Conservation (phyloP, 2,329 filamentous ascomycete genomes). For the Epichloe glyceriae region DNA sequence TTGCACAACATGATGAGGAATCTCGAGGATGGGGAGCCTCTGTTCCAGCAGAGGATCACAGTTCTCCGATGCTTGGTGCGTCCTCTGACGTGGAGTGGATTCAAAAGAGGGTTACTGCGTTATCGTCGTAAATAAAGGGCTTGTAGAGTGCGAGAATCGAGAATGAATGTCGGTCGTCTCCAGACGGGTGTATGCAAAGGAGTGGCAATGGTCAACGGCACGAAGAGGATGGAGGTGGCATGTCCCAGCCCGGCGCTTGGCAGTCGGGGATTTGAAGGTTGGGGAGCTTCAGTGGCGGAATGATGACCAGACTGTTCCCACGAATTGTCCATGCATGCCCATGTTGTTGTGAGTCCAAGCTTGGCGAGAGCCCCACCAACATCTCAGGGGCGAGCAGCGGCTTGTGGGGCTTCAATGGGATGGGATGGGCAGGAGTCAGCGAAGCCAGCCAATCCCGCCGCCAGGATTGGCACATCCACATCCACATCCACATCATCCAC, state of each 20-base stretch:
- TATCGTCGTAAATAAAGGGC: background rate
- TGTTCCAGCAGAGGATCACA: constrained; percentile 1
- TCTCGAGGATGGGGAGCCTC: background rate
- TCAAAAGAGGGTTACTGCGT: background rate
- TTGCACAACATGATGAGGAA: constrained; percentile 7
- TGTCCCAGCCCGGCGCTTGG: background rate
- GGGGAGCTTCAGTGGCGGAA: too few relatives aligned
- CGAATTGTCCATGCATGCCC: too few relatives aligned
- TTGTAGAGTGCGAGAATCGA: background rate
- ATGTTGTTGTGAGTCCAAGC: too few relatives aligned
- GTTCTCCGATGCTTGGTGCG: background rate
- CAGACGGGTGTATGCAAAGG: background rate
- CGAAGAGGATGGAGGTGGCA: background rate
- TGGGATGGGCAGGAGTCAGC: too few relatives aligned
- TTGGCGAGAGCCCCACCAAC: too few relatives aligned
- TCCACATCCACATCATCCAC: too few relatives aligned
- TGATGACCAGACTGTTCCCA: too few relatives aligned
- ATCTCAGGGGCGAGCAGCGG: background rate
- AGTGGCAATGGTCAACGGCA: constrained; percentile 3
- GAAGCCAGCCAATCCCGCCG: too few relatives aligned
- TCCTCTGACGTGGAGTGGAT: background rate
- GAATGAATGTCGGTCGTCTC: constrained; percentile 1
- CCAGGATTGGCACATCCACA: too few relatives aligned
- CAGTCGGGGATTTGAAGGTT: background rate
- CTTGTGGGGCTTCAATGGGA: background rate